Evolutionary conservation across 305 asterid genomes (phyloP).

Genomic region (Fraxinus floribunda): DNA sequence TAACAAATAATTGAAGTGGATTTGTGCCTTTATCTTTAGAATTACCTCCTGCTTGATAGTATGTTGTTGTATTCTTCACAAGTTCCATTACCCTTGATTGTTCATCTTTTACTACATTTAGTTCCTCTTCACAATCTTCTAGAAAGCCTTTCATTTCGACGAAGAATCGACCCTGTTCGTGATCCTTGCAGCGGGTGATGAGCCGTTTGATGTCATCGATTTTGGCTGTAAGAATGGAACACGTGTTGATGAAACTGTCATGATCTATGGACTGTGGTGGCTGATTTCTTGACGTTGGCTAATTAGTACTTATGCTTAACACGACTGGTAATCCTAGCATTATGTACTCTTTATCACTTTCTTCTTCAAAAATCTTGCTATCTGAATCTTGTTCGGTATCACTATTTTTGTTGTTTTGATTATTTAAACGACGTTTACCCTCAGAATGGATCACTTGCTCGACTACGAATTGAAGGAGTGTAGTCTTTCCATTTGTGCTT

Average conservation of each 20-base stretch:
- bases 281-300: conserved; percentile 65
- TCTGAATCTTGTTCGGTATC: conserved; percentile 1
- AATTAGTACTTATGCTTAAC: conserved; percentile 34
- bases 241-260: conserved; percentile 41
- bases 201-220: conserved; percentile 44
- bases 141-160: conserved; percentile 61
- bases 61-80: conserved; percentile 60
- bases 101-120: conserved; percentile 59
- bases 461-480: conserved; percentile 74
- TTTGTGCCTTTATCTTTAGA: conserved; percentile 35
- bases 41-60: conserved; percentile 51
- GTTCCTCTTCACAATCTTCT: conserved; percentile 63
- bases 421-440: conserved; percentile 45
- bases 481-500: conserved; percentile 69
- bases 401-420: conserved; percentile 12
- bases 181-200: conserved; percentile 33
- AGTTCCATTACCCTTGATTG: conserved; percentile 61
- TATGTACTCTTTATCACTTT: conserved; percentile 41
- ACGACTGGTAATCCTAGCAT: conserved; percentile 51
- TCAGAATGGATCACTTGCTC: conserved; percentile 74
- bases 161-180: conserved; percentile 38
- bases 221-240: conserved; percentile 35
- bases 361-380: conserved; percentile 25
- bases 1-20: conserved; percentile 56
- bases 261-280: conserved; percentile 51